phyloP scores from a whole-genome alignment of 2,329 filamentous ascomycete genomes.

The Leptosphaerulina australis region DNA sequence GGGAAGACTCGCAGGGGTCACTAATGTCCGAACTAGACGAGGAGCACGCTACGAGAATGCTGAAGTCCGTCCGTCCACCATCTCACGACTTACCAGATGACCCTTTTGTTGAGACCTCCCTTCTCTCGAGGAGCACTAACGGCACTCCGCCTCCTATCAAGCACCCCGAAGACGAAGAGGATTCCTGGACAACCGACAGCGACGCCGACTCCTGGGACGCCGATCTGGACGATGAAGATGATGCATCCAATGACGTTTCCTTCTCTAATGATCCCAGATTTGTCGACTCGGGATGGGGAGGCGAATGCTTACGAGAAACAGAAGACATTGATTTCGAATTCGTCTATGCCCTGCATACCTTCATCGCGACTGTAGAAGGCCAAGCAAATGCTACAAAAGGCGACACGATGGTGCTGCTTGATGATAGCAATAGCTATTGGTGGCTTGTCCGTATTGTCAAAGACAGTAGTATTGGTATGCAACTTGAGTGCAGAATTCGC shows the following conservation, averaged over 20 bases:
- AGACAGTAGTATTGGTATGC: slow-evolving; percentile 86
- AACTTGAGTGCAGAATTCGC: neutral
- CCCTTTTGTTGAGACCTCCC: slow-evolving; percentile 17
- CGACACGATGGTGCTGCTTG: slow-evolving; percentile 96
- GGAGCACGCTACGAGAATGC: slow-evolving; percentile 46
- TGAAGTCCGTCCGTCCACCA: slow-evolving; percentile 53
- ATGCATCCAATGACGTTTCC: slow-evolving; percentile 67
- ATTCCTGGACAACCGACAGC: slow-evolving; percentile 48
- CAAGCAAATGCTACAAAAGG: slow-evolving; percentile 98
- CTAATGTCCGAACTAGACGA: slow-evolving; percentile 42
- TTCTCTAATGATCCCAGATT: slow-evolving; percentile 65
- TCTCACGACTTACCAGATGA: slow-evolving; percentile 27
- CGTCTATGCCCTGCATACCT: slow-evolving; percentile 96
- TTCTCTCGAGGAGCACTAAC: slow-evolving; percentile 14
- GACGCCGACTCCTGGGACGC: slow-evolving; percentile 47
- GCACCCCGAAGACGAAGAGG: slow-evolving; percentile 20
- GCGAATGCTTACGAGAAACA: slow-evolving; percentile 86
- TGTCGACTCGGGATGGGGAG: slow-evolving; percentile 74
- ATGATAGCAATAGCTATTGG: slow-evolving; percentile 99
- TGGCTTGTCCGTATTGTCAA: slow-evolving; percentile 98
- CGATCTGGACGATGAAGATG: slow-evolving; percentile 49
- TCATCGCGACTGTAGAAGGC: slow-evolving; percentile 95
- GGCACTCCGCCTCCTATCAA: slow-evolving; percentile 17
- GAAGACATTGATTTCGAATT: slow-evolving; percentile 99
- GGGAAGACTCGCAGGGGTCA: slow-evolving; percentile 41